A percentile compares a stretch with the other conserved stretches of the same genome.
These are phyloP conservation scores for Tricladium varicosporioides DNA, from an alignment of 2,329 filamentous ascomycete species.

Conservation along the genomic window DNA sequence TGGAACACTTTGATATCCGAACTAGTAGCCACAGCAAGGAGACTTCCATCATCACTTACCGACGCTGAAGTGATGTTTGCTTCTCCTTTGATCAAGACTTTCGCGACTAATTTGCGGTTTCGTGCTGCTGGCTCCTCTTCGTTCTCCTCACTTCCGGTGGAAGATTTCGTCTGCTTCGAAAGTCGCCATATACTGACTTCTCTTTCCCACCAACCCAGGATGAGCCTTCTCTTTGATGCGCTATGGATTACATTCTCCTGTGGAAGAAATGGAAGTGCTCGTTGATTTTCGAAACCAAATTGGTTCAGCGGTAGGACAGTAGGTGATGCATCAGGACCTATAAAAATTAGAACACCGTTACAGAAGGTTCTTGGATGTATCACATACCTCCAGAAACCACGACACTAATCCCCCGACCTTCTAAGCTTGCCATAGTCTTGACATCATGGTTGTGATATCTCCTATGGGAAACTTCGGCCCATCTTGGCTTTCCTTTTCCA, in stretches of 20 bases:
- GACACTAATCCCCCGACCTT: conserved; percentile 78
- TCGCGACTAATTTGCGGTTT: conserved; percentile 65
- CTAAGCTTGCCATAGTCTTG: conserved; percentile 89
- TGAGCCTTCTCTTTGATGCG: conserved; percentile 68
- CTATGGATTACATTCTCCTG: conserved; percentile 73
- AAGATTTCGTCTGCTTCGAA: conserved; percentile 18
- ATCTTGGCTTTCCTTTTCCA: conserved; percentile 60
- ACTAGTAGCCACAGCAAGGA: conserved; percentile 74
- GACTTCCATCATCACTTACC: conserved; percentile 67
- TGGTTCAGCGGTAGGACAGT: conserved; percentile 77
- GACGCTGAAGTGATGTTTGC: conserved; percentile 77
- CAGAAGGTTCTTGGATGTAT: not conserved
- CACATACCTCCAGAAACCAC: conserved; percentile 82
- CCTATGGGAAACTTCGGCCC: conserved; percentile 83
- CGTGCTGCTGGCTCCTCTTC: conserved; percentile 40
- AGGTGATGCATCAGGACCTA: conserved; percentile 82
- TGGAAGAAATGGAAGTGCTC: conserved; percentile 78
- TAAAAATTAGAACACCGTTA: conserved; percentile 32
- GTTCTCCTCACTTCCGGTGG: conserved; percentile 37
- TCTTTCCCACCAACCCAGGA: conserved; percentile 91
- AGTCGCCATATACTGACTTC: conserved; percentile 82
- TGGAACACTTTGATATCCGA: conserved; percentile 76
- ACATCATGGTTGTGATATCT: conserved; percentile 92
- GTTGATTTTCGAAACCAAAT: conserved; percentile 76
- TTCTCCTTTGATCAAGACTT: conserved; percentile 68